Base-by-base conservation (phyloP, 2,329 filamentous ascomycete genomes). In the Arthrobotrys musiformis region DNA sequence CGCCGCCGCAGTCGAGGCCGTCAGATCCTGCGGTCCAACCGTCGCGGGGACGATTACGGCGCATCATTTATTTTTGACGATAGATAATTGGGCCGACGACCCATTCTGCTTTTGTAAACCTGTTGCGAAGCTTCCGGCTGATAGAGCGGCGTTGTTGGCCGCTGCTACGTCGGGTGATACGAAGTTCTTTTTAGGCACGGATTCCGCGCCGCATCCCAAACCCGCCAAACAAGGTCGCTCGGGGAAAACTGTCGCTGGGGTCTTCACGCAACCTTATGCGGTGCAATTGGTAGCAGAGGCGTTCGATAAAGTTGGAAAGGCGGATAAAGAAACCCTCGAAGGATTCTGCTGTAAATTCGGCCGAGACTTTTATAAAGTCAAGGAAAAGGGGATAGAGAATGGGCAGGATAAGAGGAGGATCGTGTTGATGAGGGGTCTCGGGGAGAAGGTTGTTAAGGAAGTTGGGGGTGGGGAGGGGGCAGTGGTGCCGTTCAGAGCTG, bases 1-100 rank as follows among this genome's bases (percentile, higher is more conserved):
- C 0, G 90, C 89, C 0, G 92, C 91, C 0, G 94, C 93, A 0
- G 86, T 97, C 3, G 89, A 91, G 79, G 90, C 93, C 0, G 94
- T 97, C 37, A 87, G 88, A 79, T 86, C 88, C 13, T 96, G 93
- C 81, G 93, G 93, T 0, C 88, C 90, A 17, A 92, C 88, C 2
- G 94, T 97, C 24, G 91, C 88, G 0, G 90, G 88, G 2, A 94
- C 92, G 8, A 93, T 97, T 79, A 97, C 93, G 0, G 92, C 93
- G 1, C 93, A 97, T 82, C 93, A 97, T 81, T 86, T 97, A 22
- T 93, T 89, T 80, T 87, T 97, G 33, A 93, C 91, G 11, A 89
- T 92, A 15, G 91, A 95, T 81, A 90, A 93, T 80, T 91, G 90
- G 86, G 89, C 89, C 19, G 86, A 85, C 64, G 88, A 92, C 81